Conservation (phyloP, 768 basidiomycete species). For the Coprinopsis marcescibilis region DNA sequence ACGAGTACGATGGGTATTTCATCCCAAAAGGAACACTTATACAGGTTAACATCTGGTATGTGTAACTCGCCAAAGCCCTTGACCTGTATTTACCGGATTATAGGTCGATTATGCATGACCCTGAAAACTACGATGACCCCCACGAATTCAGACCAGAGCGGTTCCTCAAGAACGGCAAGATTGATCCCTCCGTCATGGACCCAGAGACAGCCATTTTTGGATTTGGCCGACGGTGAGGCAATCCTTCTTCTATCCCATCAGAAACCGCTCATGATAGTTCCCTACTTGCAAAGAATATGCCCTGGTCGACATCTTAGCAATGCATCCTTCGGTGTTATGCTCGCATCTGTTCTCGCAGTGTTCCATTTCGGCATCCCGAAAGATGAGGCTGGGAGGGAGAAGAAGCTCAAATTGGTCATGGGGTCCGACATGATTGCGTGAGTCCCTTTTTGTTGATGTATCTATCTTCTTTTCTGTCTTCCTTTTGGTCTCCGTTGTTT, state of each 20-base stretch:
- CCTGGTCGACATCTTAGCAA: conserved; percentile 13
- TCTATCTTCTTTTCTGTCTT: too few species aligned
- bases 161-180: conserved; percentile 17
- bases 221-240: conserved; percentile 16
- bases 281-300: too few species aligned
- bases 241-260: background rate
- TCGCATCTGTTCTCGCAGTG: conserved; percentile 9
- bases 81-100: background rate
- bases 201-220: conserved; percentile 19
- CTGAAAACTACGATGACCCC: conserved; percentile 26
- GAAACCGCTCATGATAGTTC: background rate
- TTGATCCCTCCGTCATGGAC: conserved; percentile 13
- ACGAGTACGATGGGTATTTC: conserved; percentile 16
- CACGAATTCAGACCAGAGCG: conserved; percentile 28
- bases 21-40: conserved; percentile 12
- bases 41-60: background rate
- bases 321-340: conserved; percentile 8
- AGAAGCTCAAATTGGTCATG: too few species aligned
- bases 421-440: too few species aligned
- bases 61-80: background rate
- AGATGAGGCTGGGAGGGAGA: conserved; percentile 16
- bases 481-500: too few species aligned
- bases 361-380: conserved; percentile 12
- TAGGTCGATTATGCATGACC: conserved; percentile 29
- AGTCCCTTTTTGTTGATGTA: too few species aligned